Percentiles rank a stretch among this genome's conserved stretches.
These are phyloP conservation scores for Sanghuangporus baumii DNA, from an alignment of 1,284 basidiomycete genomes.

Conservation along the genomic window DNA sequence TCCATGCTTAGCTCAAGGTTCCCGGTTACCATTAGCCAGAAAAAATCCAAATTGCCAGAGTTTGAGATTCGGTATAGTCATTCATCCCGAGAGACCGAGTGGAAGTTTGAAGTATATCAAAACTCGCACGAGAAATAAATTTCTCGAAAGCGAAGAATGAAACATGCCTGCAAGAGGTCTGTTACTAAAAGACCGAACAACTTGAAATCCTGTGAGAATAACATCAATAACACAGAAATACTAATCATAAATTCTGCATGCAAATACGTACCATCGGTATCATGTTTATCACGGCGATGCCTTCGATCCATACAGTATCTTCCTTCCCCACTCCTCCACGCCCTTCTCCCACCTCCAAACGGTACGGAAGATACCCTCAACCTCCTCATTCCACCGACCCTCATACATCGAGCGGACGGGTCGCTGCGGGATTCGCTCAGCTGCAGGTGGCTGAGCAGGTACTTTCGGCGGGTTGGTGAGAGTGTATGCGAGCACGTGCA, in stretches of 20 bases:
- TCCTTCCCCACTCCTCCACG: constrained; percentile 1
- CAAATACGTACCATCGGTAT: neutral
- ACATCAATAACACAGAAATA: too few relatives aligned
- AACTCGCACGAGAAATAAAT: neutral
- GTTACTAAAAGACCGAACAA: too few relatives aligned
- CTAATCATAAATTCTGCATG: neutral
- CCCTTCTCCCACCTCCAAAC: constrained; percentile 11
- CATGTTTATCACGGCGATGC: neutral
- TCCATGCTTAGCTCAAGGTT: too few relatives aligned
- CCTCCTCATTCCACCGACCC: constrained; percentile 14
- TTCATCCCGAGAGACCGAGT: too few relatives aligned
- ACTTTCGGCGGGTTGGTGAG: constrained; percentile 8
- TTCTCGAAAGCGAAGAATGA: neutral
- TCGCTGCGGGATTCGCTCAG: constrained; percentile 7
- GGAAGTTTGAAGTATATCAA: too few relatives aligned
- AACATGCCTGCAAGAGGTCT: neutral
- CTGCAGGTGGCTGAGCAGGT: constrained; percentile 8
- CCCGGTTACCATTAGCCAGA: too few relatives aligned
- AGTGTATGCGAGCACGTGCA: constrained; percentile 7
- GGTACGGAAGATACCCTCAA: constrained; percentile 8
- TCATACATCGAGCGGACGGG: constrained; percentile 8
- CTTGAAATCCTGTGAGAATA: too few relatives aligned
- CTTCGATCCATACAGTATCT: constrained; percentile 10
- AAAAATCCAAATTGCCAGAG: too few relatives aligned
- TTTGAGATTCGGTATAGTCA: too few relatives aligned